Evolutionary conservation across 2,329 filamentous ascomycete species (phyloP).

Genomic region (Emmonsiellopsis sp.): DNA sequence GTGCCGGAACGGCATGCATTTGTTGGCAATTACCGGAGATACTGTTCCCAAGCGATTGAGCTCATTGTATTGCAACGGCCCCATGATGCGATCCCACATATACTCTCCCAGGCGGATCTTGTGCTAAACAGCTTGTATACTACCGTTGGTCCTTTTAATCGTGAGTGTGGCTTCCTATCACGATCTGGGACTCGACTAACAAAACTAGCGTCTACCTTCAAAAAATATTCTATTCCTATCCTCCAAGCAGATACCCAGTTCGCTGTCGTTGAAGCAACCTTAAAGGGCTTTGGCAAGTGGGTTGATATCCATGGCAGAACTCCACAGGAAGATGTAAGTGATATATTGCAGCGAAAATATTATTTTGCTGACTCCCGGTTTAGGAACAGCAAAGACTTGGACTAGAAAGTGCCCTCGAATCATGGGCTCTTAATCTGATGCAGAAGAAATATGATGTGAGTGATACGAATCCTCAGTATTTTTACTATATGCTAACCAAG

Average conservation of each 20-base stretch:
- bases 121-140: constrained; percentile 68
- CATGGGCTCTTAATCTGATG: constrained; percentile 33
- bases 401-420: constrained; percentile 30
- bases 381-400: constrained; percentile 28
- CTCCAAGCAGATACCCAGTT: constrained; percentile 82
- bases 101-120: constrained; percentile 68
- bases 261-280: constrained; percentile 74
- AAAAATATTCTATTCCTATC: constrained; percentile 31
- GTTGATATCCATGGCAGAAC: constrained; percentile 44
- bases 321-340: constrained; percentile 39
- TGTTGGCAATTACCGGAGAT: constrained; percentile 87
- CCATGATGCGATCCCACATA: constrained; percentile 76
- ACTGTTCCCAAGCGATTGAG: constrained; percentile 81
- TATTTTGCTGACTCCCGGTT: background rate
- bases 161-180: constrained; percentile 32
- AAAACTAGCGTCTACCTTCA: constrained; percentile 25
- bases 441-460: constrained; percentile 31
- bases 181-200: constrained; percentile 2
- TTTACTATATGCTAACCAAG: background rate
- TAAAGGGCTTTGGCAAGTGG: constrained; percentile 87
- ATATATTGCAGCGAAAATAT: background rate
- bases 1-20: constrained; percentile 90
- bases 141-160: constrained; percentile 56
- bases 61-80: constrained; percentile 72
- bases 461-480: background rate